Evolutionary conservation across 176 grass and related monocot genomes (phyloP).

Genomic region (Oryza rufipogon): DNA sequence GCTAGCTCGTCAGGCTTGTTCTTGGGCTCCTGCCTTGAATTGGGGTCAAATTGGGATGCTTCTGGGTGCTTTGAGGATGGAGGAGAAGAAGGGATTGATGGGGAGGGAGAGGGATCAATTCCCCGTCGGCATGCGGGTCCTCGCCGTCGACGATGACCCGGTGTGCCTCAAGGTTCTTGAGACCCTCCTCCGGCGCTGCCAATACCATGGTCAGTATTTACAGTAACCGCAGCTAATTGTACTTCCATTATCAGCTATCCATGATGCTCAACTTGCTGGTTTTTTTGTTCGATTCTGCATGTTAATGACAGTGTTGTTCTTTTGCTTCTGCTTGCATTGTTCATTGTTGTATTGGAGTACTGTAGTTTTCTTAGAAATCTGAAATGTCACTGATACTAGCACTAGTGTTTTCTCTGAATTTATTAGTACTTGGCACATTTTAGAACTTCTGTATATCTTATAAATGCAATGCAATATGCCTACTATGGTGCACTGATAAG

Average conservation of each 20-base stretch:
- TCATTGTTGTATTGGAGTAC: neutral
- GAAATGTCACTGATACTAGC: neutral
- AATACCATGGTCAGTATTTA: slow-evolving; percentile 45
- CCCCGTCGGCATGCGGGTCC: slow-evolving; percentile 80
- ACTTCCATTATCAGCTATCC: neutral
- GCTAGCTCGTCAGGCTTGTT: neutral
- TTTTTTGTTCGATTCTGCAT: slow-evolving; percentile 18
- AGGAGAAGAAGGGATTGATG: slow-evolving; percentile 40
- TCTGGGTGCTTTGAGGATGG: slow-evolving; percentile 29
- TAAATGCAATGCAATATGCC: neutral
- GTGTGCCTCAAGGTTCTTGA: slow-evolving; percentile 73
- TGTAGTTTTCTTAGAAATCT: neutral
- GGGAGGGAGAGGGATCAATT: slow-evolving; percentile 53
- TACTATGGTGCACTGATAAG: slow-evolving; percentile 30
- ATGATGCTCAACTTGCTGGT: neutral
- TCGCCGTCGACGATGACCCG: slow-evolving; percentile 76
- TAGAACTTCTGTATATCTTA: neutral
- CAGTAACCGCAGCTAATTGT: neutral
- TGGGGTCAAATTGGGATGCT: slow-evolving; percentile 18
- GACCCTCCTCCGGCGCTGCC: slow-evolving; percentile 52
- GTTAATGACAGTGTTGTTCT: neutral
- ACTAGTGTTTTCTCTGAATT: neutral
- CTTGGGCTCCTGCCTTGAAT: neutral
- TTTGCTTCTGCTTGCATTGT: neutral
- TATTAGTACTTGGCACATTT: slow-evolving; percentile 4